These are phyloP conservation scores for Maudiozyma bulderi DNA, from an alignment of 805 yeast genomes.

Conservation along the genomic window DNA sequence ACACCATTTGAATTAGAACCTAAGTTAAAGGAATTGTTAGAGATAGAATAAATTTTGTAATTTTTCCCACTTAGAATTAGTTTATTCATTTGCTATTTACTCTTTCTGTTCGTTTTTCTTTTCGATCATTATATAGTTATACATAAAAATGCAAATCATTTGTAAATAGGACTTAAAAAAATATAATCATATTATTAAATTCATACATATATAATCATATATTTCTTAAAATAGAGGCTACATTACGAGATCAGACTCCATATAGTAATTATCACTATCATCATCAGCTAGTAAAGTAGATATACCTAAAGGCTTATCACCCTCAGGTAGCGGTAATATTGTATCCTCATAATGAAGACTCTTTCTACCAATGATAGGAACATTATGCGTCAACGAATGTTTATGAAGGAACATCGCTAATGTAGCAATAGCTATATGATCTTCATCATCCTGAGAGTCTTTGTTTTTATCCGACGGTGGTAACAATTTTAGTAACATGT, in stretches of 20 bases:
- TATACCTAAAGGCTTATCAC: conserved; percentile 3
- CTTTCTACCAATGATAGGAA: conserved; percentile 18
- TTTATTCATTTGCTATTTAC: background rate
- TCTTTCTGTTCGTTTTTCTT: background rate
- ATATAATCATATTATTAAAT: background rate
- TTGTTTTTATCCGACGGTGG: conserved; percentile 6
- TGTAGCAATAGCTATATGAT: conserved; percentile 18
- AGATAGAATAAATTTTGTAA: background rate
- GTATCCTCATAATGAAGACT: conserved; percentile 16
- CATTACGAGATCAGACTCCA: background rate
- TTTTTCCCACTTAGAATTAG: background rate
- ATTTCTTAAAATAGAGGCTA: background rate
- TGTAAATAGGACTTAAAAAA: background rate
- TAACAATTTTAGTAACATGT: conserved; percentile 14
- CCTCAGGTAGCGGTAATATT: conserved; percentile 16
- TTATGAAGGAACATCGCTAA: conserved; percentile 18
- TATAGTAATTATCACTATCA: background rate
- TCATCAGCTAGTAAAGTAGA: background rate
- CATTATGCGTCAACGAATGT: conserved; percentile 16
- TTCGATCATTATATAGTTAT: background rate
- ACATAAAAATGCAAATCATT: no score
- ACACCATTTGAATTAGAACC: conserved; percentile 53
- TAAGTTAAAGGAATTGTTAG: conserved; percentile 43
- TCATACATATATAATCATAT: background rate
- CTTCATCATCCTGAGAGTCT: conserved; percentile 7